Percentiles rank a stretch among this genome's conserved stretches.
phyloP scores from a whole-genome alignment of 2,329 filamentous ascomycete species.

The Fusarium heterosporum region DNA sequence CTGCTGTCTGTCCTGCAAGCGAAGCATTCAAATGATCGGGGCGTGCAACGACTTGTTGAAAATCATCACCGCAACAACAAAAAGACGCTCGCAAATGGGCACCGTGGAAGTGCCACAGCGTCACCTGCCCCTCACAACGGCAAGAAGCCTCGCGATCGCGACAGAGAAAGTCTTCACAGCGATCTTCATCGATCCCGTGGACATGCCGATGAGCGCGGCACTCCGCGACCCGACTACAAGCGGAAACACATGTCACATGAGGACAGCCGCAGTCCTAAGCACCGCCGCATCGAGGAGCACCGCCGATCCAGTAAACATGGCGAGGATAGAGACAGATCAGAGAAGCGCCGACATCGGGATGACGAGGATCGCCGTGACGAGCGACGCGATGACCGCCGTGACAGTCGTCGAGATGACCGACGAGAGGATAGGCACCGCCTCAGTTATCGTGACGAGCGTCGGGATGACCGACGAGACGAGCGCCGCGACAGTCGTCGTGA shows the following conservation, averaged over 20 bases:
- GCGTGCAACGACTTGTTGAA: constrained; percentile 82
- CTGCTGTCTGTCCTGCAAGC: constrained; percentile 92
- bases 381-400: constrained; percentile 37
- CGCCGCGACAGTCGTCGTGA: constrained; percentile 33
- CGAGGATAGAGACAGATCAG: constrained; percentile 53
- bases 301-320: constrained; percentile 54
- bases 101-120: constrained; percentile 74
- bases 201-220: constrained; percentile 63
- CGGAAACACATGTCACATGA: constrained; percentile 68
- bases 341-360: constrained; percentile 43
- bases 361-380: constrained; percentile 43
- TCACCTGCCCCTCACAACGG: constrained; percentile 71
- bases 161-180: constrained; percentile 59
- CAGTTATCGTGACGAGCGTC: constrained; percentile 40
- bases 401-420: constrained; percentile 31
- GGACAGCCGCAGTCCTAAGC: constrained; percentile 58
- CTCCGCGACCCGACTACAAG: constrained; percentile 67
- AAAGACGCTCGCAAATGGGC: constrained; percentile 72
- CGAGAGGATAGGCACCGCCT: constrained; percentile 41
- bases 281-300: constrained; percentile 56
- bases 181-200: constrained; percentile 65
- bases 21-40: constrained; percentile 81
- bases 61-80: constrained; percentile 97
- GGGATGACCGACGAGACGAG: constrained; percentile 36
- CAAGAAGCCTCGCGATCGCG: constrained; percentile 61